phyloP scores from a whole-genome alignment of 2,329 filamentous ascomycete genomes.

The Lachnellula subtilissima region DNA sequence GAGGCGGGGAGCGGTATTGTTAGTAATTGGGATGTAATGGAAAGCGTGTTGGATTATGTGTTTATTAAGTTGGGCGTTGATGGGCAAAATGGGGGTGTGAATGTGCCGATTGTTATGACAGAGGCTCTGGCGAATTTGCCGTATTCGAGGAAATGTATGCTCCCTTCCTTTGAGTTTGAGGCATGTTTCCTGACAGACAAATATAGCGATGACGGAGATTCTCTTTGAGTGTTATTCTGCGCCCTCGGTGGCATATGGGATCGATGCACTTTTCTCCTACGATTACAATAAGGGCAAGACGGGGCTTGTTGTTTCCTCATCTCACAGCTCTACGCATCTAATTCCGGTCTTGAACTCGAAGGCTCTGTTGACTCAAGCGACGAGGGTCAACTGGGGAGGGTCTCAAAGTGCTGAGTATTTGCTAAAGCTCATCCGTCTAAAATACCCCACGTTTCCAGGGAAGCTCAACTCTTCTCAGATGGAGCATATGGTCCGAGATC shows the following conservation, averaged over 20 bases:
- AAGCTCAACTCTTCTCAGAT: conserved; percentile 84
- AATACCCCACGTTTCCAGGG: conserved; percentile 84
- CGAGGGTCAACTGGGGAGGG: conserved; percentile 90
- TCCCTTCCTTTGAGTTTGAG: neutral
- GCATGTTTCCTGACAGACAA: conserved; percentile 26
- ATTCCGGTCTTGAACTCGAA: conserved; percentile 89
- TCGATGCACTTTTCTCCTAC: conserved; percentile 96
- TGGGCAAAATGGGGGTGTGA: conserved; percentile 66
- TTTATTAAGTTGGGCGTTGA: conserved; percentile 93
- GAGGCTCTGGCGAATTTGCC: conserved; percentile 87
- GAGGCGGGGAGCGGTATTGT: conserved; percentile 87
- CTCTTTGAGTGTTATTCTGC: conserved; percentile 94
- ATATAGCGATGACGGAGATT: conserved; percentile 88
- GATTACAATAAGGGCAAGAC: conserved; percentile 78
- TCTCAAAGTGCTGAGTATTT: conserved; percentile 87
- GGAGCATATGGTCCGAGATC: conserved; percentile 79
- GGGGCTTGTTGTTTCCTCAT: conserved; percentile 85
- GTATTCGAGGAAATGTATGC: conserved; percentile 81
- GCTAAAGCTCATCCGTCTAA: conserved; percentile 80
- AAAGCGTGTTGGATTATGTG: conserved; percentile 87
- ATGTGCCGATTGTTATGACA: conserved; percentile 88
- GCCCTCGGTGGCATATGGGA: conserved; percentile 85
- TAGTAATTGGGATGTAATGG: conserved; percentile 97
- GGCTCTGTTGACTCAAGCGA: conserved; percentile 77
- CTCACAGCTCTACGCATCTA: conserved; percentile 88